Evolutionary conservation across 176 grass and related monocot species (phyloP), one percentile per base, ranked within the genome.

Genomic region (Zoysia pacifica): DNA sequence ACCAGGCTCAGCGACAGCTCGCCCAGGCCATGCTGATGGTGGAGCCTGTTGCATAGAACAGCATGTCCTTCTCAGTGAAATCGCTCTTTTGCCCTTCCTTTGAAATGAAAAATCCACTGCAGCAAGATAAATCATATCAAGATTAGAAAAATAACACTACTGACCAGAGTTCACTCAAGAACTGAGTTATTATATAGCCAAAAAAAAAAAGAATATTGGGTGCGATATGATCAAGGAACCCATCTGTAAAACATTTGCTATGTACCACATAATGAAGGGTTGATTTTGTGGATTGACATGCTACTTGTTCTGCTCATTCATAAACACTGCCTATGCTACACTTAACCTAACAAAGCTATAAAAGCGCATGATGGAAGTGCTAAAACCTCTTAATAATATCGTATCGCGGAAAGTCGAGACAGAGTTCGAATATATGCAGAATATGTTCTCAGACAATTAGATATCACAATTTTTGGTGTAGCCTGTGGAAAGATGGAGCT

Each of bases 11-110:
- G 69, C 81, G 51, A 91, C 73, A 11, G 97, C 97, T 76, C 90
- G 86, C 9, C 97, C 97, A 51, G 93, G 97, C 97, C 97, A 99
- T 65, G 97, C 97, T 28, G 97, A 88, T 6, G 82, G 88, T 11
- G 90, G 93, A 76, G 43, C 69, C 79, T 91, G 90, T 64, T 89
- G 92, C 74, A 91, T 81, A 5, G 81, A 89, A 64, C 93, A 99
- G 45, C 74, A 73, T 53, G 87, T 90, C 86, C 73, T 86, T 79
- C 80, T 88, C 16, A 78, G 63, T 35, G 65, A 68, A 46, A 62
- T 67, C 50, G 75, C 62, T 70, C 65, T 72, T 67, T 88, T 91
- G 53, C 85, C 79, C 83, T 87, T 96, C 82, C 72, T 94, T 79
- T 73, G 88, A 11, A 82, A 82, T 11, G 82, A 70, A 64, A 96